Percentiles rank a stretch among this genome's conserved stretches.
Evolutionary conservation across 2,329 filamentous ascomycete species (phyloP).

Genomic region (Dryadomyces quercivorus): DNA sequence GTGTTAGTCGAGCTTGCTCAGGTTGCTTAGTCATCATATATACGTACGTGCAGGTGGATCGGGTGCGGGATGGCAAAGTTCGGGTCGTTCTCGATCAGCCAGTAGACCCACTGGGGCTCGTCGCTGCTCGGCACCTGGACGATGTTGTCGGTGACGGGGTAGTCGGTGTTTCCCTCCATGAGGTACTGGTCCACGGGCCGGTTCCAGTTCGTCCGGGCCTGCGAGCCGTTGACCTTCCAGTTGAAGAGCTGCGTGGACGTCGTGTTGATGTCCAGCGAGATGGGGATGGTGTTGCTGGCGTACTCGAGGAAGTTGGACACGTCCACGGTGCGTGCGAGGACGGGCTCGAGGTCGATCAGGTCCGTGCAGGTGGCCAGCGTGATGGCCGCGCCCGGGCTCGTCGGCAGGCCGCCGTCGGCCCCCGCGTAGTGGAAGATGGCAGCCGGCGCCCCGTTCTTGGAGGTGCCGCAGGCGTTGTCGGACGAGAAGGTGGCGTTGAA

Average conservation of each 20-base stretch:
- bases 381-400: conserved; percentile 9
- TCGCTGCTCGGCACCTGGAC: conserved; percentile 8
- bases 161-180: conserved; percentile 16
- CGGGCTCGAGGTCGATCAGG: conserved; percentile 2
- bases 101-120: conserved; percentile 9
- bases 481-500: conserved; percentile 24
- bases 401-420: conserved; percentile 13
- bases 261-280: conserved; percentile 1
- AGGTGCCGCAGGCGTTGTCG: conserved; percentile 13
- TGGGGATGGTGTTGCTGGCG: conserved; percentile 1
- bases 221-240: conserved; percentile 15
- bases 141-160: conserved; percentile 15
- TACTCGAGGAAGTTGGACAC: not conserved
- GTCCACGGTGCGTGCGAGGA: conserved; percentile 4
- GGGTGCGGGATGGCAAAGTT: conserved; percentile 9
- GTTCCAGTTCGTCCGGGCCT: conserved; percentile 22
- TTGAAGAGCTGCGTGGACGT: not conserved
- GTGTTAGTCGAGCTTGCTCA: no score
- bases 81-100: conserved; percentile 10
- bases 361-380: conserved; percentile 1
- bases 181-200: conserved; percentile 22
- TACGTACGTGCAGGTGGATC: conserved; percentile 13
- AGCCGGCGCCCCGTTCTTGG: conserved; percentile 14
- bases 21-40: not conserved
- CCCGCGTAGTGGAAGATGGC: conserved; percentile 19